These are phyloP conservation scores for Nannochloris sp. DNA, from an alignment of 139 green algal genomes.

Conservation along the genomic window DNA sequence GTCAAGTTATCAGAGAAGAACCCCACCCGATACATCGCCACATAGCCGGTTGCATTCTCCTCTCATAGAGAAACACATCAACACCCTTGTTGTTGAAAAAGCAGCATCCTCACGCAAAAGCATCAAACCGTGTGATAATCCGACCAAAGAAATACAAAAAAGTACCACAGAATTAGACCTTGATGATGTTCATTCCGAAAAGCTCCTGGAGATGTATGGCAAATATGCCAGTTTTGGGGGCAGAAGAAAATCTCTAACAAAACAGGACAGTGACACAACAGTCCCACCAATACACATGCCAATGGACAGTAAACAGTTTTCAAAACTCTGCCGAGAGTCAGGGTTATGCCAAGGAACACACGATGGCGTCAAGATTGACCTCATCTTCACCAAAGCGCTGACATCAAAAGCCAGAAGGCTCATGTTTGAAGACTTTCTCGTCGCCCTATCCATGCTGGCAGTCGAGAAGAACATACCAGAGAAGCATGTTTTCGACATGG, in stretches of 20 bases:
- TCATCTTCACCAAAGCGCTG: slow-evolving; percentile 8
- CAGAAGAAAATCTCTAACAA: not conserved
- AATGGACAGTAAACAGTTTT: slow-evolving; percentile 13
- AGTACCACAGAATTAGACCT: not conserved
- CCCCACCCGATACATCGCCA: no score
- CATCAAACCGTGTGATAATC: not conserved
- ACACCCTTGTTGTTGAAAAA: no score
- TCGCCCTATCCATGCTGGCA: slow-evolving; percentile 5
- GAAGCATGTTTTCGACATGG: not conserved
- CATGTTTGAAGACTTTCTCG: slow-evolving; percentile 11
- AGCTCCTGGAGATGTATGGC: not conserved
- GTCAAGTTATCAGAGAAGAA: no score
- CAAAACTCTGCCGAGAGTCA: slow-evolving; percentile 1
- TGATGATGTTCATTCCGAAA: not conserved
- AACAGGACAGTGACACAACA: not conserved
- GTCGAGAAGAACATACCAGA: not conserved
- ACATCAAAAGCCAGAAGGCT: not conserved
- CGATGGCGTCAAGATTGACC: not conserved
- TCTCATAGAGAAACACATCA: no score
- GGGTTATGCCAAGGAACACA: not conserved
- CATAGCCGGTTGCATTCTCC: no score
- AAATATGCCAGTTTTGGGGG: not conserved
- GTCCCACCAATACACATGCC: slow-evolving; percentile 3
- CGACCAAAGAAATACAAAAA: not conserved
- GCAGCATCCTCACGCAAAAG: not conserved